Percentiles rank a stretch among this genome's conserved stretches.
Evolutionary conservation across 1,284 basidiomycete species (phyloP).

Genomic region (Naganishia albida): DNA sequence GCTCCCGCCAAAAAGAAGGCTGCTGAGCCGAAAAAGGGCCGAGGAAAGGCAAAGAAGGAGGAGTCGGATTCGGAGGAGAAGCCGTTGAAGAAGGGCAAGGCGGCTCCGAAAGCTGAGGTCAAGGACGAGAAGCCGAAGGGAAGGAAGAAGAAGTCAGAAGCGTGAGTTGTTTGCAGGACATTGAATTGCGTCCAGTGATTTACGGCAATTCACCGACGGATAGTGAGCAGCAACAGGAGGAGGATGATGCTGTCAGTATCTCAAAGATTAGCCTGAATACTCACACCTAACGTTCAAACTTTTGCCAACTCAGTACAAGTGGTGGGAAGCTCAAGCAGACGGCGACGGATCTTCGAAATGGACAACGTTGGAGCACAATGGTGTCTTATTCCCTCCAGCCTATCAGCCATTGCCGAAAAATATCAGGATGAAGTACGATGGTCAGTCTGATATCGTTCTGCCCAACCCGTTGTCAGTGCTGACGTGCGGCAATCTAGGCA

Average conservation of each 20-base stretch:
- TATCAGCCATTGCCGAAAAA: conserved; percentile 81
- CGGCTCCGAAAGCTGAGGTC: conserved; percentile 57
- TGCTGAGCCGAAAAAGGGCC: conserved; percentile 36
- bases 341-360: conserved; percentile 82
- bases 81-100: conserved; percentile 53
- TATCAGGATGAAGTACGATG: conserved; percentile 96
- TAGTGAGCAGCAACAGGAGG: conserved; percentile 35
- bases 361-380: conserved; percentile 88
- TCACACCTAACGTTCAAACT: conserved; percentile 6
- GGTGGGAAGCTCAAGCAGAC: conserved; percentile 67
- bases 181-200: neutral
- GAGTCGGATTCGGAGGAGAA: conserved; percentile 47
- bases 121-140: conserved; percentile 61
- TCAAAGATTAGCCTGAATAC: conserved; percentile 32
- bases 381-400: conserved; percentile 92
- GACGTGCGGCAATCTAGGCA: conserved; percentile 60
- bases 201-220: neutral
- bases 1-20: conserved; percentile 34
- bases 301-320: conserved; percentile 59
- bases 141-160: conserved; percentile 49
- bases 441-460: conserved; percentile 56
- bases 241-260: conserved; percentile 41
- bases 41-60: conserved; percentile 64
- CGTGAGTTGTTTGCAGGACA: conserved; percentile 39
- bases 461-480: conserved; percentile 16